Conservation (phyloP, 176 grass and related monocot genomes). For the Aegilops sharonensis region DNA sequence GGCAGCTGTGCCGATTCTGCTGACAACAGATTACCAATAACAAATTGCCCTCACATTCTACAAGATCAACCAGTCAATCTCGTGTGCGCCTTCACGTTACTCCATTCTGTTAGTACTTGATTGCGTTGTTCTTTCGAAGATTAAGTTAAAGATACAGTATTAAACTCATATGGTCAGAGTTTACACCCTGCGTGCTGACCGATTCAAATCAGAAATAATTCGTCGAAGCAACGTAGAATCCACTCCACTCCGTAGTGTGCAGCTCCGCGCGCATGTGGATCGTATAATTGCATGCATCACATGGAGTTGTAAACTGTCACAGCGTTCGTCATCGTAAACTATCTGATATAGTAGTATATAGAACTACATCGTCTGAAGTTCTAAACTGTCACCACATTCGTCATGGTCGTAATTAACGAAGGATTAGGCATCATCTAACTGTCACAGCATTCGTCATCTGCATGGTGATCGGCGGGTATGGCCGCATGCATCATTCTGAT, state of each 20-base stretch:
- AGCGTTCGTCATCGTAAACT: neutral
- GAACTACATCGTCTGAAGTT: neutral
- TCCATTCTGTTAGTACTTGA: slow-evolving; percentile 1
- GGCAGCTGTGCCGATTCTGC: neutral
- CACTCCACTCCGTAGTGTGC: neutral
- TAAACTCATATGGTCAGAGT: neutral
- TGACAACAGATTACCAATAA: neutral
- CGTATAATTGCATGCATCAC: neutral
- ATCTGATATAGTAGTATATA: neutral
- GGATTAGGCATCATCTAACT: neutral
- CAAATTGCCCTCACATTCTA: neutral
- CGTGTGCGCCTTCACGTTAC: slow-evolving; percentile 9
- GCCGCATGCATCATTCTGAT: no score
- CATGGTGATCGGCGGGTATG: slow-evolving; percentile 16
- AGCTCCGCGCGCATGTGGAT: neutral
- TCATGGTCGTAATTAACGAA: neutral
- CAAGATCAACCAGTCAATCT: neutral
- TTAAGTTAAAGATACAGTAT: neutral
- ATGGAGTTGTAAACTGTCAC: neutral
- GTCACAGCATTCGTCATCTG: slow-evolving; percentile 32
- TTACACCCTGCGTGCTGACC: neutral
- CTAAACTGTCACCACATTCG: slow-evolving; percentile 19
- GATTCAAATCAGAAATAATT: neutral
- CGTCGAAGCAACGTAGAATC: neutral
- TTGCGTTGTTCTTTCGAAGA: neutral